Percentiles rank a stretch among this genome's conserved stretches.
Evolutionary conservation across 176 grass and related monocot species (phyloP).

Genomic region (Pontederia paniculata): DNA sequence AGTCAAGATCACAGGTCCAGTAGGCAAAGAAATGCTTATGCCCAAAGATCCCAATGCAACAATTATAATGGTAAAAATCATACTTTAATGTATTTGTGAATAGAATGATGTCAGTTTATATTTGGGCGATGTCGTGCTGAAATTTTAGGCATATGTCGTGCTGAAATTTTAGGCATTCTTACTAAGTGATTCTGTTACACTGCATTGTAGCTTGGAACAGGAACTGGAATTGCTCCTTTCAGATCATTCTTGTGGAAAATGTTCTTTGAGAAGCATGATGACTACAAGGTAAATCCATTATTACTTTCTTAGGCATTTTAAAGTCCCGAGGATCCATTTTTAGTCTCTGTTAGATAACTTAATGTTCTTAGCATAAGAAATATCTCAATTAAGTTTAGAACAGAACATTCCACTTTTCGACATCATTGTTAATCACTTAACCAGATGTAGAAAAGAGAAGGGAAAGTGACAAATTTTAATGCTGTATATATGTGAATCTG

Average conservation of each 20-base stretch:
- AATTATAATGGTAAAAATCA: constrained; percentile 52
- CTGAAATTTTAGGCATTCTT: too few species aligned
- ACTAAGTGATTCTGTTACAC: background rate
- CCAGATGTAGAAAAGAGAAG: too few species aligned
- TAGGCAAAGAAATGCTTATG: constrained; percentile 99
- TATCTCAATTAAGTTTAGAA: too few species aligned
- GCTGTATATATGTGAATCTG: too few species aligned
- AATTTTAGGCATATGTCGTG: background rate
- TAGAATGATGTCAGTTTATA: background rate
- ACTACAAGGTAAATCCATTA: constrained; percentile 55
- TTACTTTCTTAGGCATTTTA: background rate
- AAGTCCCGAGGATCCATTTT: too few species aligned
- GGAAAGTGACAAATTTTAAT: too few species aligned
- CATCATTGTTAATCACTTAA: too few species aligned
- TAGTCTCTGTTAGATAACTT: too few species aligned
- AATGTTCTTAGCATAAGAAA: too few species aligned
- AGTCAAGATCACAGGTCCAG: constrained; percentile 71
- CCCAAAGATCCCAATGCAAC: constrained; percentile 84
- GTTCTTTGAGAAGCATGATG: constrained; percentile 87
- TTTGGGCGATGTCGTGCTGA: background rate
- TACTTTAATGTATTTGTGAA: background rate
- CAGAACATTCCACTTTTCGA: too few species aligned
- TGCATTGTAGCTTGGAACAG: constrained; percentile 63
- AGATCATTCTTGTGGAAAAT: constrained; percentile 91
- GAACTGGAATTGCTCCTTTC: constrained; percentile 90